These are phyloP conservation scores for Amanita pseudoporphyria DNA, from an alignment of 768 basidiomycete species.

Conservation along the genomic window DNA sequence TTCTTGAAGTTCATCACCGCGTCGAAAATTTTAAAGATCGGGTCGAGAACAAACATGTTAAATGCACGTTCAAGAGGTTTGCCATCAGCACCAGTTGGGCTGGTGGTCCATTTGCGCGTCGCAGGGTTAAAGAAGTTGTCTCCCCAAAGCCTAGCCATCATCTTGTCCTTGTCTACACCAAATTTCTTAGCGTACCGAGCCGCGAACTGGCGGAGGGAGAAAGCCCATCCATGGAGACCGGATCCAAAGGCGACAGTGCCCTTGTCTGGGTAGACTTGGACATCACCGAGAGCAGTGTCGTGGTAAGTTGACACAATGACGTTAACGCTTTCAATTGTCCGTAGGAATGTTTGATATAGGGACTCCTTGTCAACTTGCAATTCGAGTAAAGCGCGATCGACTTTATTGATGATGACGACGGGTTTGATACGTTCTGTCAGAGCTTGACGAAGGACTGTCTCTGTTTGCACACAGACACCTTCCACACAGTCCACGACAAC, in stretches of 20 bases:
- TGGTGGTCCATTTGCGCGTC: constrained; percentile 94
- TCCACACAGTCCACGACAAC: constrained; percentile 99
- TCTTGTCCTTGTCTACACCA: constrained; percentile 97
- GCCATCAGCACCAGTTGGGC: constrained; percentile 63
- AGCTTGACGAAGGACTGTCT: constrained; percentile 97
- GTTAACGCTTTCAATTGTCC: constrained; percentile 96
- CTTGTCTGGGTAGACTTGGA: constrained; percentile 97
- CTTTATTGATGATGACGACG: constrained; percentile 99
- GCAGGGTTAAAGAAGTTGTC: constrained; percentile 99
- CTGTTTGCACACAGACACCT: constrained; percentile 99
- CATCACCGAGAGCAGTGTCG: constrained; percentile 89
- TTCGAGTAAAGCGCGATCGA: constrained; percentile 98
- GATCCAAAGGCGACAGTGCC: constrained; percentile 99
- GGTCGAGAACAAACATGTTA: constrained; percentile 97
- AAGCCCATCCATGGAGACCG: constrained; percentile 99
- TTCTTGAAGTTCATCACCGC: constrained; percentile 99
- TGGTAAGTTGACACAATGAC: constrained; percentile 98
- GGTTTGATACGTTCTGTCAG: constrained; percentile 98
- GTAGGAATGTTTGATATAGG: constrained; percentile 94
- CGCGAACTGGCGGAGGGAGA: constrained; percentile 98
- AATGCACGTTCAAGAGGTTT: constrained; percentile 96
- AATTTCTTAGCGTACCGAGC: constrained; percentile 94
- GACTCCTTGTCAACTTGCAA: constrained; percentile 96
- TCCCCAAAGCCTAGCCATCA: constrained; percentile 97
- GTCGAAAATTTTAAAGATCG: constrained; percentile 98